These are phyloP conservation scores for Curvularia hawaiiensis DNA, from an alignment of 2,329 filamentous ascomycete species.

Conservation along the genomic window DNA sequence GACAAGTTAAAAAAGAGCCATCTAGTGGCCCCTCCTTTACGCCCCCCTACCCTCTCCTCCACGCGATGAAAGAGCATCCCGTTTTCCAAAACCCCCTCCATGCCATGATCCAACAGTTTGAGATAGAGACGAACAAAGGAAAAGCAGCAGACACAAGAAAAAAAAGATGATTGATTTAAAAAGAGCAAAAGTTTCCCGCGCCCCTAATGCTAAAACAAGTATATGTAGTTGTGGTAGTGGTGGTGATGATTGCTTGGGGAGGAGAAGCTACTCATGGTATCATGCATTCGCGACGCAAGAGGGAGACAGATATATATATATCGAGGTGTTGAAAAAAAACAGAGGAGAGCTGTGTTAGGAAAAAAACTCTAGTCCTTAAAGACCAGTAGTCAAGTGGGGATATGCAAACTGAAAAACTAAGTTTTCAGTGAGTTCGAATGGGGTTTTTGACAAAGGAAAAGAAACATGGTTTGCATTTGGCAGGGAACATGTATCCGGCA, in stretches of 20 bases:
- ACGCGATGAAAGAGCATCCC: background rate
- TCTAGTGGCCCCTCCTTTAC: no score
- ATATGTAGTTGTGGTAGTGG: background rate
- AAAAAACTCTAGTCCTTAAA: background rate
- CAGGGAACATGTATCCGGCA: background rate
- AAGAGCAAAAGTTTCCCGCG: background rate
- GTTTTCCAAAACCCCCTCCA: background rate
- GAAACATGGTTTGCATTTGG: background rate
- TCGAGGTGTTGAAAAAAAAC: background rate
- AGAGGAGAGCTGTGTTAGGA: background rate
- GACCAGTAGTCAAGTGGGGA: background rate
- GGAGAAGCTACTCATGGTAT: slow-evolving; percentile 22
- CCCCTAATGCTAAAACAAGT: background rate
- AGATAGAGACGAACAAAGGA: background rate
- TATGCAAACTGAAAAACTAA: background rate
- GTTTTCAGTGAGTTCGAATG: background rate
- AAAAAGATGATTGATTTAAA: background rate
- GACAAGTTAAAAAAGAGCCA: no score
- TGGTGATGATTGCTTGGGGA: background rate
- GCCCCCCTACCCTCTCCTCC: background rate
- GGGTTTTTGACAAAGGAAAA: background rate
- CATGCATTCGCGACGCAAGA: slow-evolving; percentile 22
- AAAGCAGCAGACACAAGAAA: background rate
- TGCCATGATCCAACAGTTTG: background rate
- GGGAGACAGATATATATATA: background rate